Conservation (phyloP, 2,329 filamentous ascomycete species). For the Dryadomyces sulphureus region DNA sequence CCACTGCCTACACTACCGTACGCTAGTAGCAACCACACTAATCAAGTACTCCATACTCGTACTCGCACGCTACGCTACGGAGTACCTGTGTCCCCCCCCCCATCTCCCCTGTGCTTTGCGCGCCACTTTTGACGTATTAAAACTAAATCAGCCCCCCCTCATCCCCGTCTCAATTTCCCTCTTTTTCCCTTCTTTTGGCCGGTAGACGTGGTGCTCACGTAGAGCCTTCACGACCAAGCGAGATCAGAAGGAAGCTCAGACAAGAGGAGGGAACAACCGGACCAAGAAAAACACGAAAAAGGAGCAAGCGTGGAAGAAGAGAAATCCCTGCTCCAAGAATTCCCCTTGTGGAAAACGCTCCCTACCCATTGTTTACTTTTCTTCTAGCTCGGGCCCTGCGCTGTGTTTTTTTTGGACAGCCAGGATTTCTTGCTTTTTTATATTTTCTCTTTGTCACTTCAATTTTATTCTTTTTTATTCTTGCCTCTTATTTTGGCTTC, state of each 20-base stretch:
- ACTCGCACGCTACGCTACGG: too few species aligned
- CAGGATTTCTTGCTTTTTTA: background rate
- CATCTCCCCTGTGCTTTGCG: background rate
- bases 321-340: too few species aligned
- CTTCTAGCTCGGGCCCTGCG: background rate
- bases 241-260: too few species aligned
- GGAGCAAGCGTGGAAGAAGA: background rate
- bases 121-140: slow-evolving; percentile 8
- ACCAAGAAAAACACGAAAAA: background rate
- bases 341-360: too few species aligned
- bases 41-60: too few species aligned
- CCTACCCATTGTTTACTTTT: too few species aligned
- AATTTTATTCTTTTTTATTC: background rate
- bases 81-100: background rate
- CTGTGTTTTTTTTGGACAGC: background rate
- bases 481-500: background rate
- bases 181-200: background rate
- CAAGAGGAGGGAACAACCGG: background rate
- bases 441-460: background rate
- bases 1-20: background rate
- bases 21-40: too few species aligned
- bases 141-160: slow-evolving; percentile 7
- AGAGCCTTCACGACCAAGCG: background rate
- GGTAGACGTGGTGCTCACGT: slow-evolving; percentile 8
- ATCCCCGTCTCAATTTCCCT: slow-evolving; percentile 4